A percentile compares a stretch with the other conserved stretches of the same genome.
phyloP scores from a whole-genome alignment of 352 stramenopile species.

The Phytophthora nicotianae region DNA sequence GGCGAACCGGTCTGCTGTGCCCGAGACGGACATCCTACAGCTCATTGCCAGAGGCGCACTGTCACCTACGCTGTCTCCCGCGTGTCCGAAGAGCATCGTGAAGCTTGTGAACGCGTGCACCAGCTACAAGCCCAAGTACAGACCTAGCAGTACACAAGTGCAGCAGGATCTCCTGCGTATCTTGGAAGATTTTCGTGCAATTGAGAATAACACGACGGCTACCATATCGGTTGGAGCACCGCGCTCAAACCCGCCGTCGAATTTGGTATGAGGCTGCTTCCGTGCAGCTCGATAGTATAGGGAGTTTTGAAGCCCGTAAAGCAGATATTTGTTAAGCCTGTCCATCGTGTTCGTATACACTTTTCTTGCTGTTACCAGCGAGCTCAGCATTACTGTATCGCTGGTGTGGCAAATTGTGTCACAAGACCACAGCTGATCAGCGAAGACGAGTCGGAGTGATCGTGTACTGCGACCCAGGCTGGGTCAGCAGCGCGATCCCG shows the following conservation, averaged over 20 bases:
- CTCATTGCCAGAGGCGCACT: conserved; percentile 69
- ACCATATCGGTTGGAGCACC: conserved; percentile 30
- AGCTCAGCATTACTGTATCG: too few relatives aligned
- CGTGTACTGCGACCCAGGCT: too few relatives aligned
- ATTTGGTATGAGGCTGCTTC: conserved; percentile 33
- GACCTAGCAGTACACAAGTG: conserved; percentile 44
- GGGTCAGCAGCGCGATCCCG: too few relatives aligned
- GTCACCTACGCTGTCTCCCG: conserved; percentile 54
- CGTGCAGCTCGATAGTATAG: conserved; percentile 15
- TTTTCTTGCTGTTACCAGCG: too few relatives aligned
- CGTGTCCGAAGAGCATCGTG: conserved; percentile 55
- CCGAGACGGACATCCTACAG: conserved; percentile 67
- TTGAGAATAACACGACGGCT: conserved; percentile 28
- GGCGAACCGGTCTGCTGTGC: conserved; percentile 54
- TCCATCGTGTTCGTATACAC: neutral
- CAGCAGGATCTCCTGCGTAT: conserved; percentile 39
- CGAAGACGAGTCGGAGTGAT: too few relatives aligned
- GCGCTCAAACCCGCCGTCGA: conserved; percentile 27
- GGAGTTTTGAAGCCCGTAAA: conserved; percentile 17
- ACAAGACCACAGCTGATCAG: too few relatives aligned
- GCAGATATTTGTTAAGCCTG: conserved; percentile 9
- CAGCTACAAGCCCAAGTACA: conserved; percentile 43
- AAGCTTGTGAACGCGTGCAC: conserved; percentile 51
- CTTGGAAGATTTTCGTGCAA: conserved; percentile 37
- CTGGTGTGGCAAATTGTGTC: too few relatives aligned